phyloP scores from a whole-genome alignment of 1,139 yeast species.

The Pichia sp. region DNA sequence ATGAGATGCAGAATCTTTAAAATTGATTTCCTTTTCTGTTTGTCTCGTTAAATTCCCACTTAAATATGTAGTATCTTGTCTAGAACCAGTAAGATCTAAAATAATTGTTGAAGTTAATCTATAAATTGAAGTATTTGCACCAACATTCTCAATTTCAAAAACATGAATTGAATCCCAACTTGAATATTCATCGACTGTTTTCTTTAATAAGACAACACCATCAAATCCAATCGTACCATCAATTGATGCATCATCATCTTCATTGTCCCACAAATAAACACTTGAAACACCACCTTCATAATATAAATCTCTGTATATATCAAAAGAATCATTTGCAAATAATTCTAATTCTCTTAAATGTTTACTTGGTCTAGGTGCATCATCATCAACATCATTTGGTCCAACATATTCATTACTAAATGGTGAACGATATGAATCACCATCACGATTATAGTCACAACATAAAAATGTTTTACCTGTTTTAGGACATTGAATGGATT shows the following conservation, averaged over 20 bases:
- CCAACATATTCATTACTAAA: slow-evolving; percentile 84
- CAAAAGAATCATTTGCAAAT: slow-evolving; percentile 85
- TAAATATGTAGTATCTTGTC: slow-evolving; percentile 35
- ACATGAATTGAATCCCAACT: slow-evolving; percentile 50
- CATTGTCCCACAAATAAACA: slow-evolving; percentile 90
- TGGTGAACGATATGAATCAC: slow-evolving; percentile 88
- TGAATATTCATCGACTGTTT: slow-evolving; percentile 40
- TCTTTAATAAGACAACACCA: slow-evolving; percentile 84
- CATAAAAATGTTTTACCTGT: slow-evolving; percentile 67
- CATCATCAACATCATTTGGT: slow-evolving; percentile 46
- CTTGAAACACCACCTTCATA: slow-evolving; percentile 91
- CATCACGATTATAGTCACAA: slow-evolving; percentile 94
- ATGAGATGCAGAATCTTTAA: slow-evolving; percentile 52
- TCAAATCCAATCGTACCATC: slow-evolving; percentile 58
- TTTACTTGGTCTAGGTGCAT: slow-evolving; percentile 68
- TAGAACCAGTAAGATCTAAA: slow-evolving; percentile 44
- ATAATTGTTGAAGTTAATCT: slow-evolving; percentile 85
- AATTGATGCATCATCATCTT: slow-evolving; percentile 40
- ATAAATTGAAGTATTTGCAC: slow-evolving; percentile 45
- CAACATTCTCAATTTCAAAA: slow-evolving; percentile 59
- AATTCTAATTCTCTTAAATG: slow-evolving; percentile 68
- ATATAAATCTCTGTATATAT: slow-evolving; percentile 85
- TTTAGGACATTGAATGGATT: slow-evolving; percentile 48
- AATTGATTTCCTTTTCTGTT: slow-evolving; percentile 44
- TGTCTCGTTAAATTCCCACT: slow-evolving; percentile 87